Evolutionary conservation across 2,329 filamentous ascomycete species (phyloP).

Genomic region (Colletotrichum tofieldiae): DNA sequence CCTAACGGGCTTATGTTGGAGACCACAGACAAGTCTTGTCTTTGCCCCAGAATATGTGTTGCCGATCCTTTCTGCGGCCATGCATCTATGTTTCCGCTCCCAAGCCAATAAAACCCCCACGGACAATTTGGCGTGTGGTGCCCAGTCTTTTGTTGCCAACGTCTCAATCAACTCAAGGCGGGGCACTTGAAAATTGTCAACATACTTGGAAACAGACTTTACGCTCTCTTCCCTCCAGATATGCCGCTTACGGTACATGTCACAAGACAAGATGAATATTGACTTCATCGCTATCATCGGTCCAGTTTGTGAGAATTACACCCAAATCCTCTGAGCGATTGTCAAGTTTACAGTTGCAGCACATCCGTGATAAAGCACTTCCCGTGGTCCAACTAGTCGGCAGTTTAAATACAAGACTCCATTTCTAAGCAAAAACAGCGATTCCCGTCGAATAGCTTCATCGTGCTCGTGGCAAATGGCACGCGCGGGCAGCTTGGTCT

Average conservation of each 20-base stretch:
- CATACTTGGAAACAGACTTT: no score
- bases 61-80: not conserved
- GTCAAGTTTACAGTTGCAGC: not conserved
- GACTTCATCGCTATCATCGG: not conserved
- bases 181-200: no score
- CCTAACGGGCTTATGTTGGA: not conserved
- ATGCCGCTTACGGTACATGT: not conserved
- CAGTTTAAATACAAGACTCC: accelerated
- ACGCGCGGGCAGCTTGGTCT: no score
- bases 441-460: not conserved
- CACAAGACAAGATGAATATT: not conserved
- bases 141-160: not conserved
- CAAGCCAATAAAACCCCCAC: not conserved
- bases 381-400: not conserved
- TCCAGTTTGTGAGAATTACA: not conserved
- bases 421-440: not conserved
- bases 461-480: no score
- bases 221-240: not conserved
- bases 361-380: not conserved
- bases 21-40: not conserved
- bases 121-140: not conserved
- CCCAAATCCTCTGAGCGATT: not conserved
- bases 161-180: not conserved
- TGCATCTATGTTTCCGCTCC: not conserved
- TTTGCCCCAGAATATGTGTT: not conserved